A percentile compares a stretch with the other conserved stretches of the same genome.
Conservation (phyloP, 306 rosid species). For the Gastrolobium bilobum region DNA sequence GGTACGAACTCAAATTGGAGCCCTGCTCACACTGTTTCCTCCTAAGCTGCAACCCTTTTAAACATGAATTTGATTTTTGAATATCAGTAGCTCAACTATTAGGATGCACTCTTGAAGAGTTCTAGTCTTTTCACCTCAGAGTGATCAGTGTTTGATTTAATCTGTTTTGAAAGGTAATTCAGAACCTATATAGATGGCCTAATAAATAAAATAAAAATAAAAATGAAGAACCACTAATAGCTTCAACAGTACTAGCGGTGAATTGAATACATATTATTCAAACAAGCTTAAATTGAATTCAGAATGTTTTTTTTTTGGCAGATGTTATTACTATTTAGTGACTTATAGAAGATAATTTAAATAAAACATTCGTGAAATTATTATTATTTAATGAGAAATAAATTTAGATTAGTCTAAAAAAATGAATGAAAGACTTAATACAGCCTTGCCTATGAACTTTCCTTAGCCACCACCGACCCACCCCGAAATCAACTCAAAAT, state of each 20-base stretch:
- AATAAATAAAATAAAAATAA: too few relatives aligned
- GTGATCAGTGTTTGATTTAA: slow-evolving; percentile 18
- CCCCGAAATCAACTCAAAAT: background rate
- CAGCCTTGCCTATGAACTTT: slow-evolving; percentile 13
- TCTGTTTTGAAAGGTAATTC: slow-evolving; percentile 7
- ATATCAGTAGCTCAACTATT: background rate
- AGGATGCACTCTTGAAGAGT: background rate
- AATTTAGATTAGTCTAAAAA: slow-evolving; percentile 8
- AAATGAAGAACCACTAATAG: background rate
- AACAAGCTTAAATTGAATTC: background rate
- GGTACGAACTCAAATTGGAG: too few relatives aligned
- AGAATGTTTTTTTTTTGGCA: background rate
- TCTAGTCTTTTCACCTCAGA: background rate
- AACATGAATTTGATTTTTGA: background rate
- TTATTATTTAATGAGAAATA: slow-evolving; percentile 9
- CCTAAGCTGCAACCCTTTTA: slow-evolving; percentile 2
- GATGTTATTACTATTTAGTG: background rate
- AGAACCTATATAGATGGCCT: background rate
- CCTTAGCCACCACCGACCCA: slow-evolving; percentile 9
- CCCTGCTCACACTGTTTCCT: too few relatives aligned
- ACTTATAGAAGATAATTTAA: slow-evolving; percentile 2
- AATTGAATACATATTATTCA: background rate
- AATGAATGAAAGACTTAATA: background rate
- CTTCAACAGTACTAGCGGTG: too few relatives aligned
- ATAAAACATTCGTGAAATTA: slow-evolving; percentile 14